A percentile compares a stretch with the other conserved stretches of the same genome.
Conservation (phyloP, 2,329 filamentous ascomycete species). For the Zasmidium cellare region DNA sequence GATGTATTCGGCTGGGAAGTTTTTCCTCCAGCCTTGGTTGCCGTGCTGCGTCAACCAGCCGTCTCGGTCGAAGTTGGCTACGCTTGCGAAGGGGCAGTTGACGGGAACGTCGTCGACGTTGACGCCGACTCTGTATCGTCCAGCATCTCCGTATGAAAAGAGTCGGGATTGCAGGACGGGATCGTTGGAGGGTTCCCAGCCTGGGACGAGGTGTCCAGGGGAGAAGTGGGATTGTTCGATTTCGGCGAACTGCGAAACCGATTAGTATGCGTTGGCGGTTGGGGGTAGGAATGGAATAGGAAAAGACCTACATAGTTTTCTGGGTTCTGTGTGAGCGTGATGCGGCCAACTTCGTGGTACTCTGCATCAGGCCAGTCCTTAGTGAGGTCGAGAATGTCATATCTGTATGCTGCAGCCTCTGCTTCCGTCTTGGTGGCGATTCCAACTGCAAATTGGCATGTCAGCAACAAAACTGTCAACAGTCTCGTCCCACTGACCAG, state of each 20-base stretch:
- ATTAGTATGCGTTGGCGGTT: too few species aligned
- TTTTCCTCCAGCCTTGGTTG: constrained; percentile 27
- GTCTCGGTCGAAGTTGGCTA: constrained; percentile 34
- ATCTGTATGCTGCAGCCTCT: constrained; percentile 51
- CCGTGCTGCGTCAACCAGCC: constrained; percentile 25
- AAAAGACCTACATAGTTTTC: constrained; percentile 46
- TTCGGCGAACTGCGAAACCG: too few species aligned
- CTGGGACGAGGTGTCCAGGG: constrained; percentile 52
- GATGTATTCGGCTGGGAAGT: constrained; percentile 28
- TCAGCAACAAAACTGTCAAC: constrained; percentile 44
- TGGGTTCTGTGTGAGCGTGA: constrained; percentile 56
- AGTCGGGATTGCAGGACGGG: constrained; percentile 52
- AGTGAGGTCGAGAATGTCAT: constrained; percentile 56
- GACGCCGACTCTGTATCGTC: constrained; percentile 54
- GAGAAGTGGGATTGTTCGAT: constrained; percentile 39
- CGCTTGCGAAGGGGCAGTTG: constrained; percentile 45
- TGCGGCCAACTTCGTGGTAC: constrained; percentile 49
- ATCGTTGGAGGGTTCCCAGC: constrained; percentile 52
- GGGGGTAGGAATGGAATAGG: too few species aligned
- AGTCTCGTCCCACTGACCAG: constrained; percentile 36
- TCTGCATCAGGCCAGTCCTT: constrained; percentile 53
- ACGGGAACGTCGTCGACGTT: constrained; percentile 54
- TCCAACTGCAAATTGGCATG: constrained; percentile 46
- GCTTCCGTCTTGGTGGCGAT: constrained; percentile 50
- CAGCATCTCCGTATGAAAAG: constrained; percentile 50